Base-by-base conservation (phyloP, 2,329 filamentous ascomycete genomes). In the Bimuria novae-zelandiae region DNA sequence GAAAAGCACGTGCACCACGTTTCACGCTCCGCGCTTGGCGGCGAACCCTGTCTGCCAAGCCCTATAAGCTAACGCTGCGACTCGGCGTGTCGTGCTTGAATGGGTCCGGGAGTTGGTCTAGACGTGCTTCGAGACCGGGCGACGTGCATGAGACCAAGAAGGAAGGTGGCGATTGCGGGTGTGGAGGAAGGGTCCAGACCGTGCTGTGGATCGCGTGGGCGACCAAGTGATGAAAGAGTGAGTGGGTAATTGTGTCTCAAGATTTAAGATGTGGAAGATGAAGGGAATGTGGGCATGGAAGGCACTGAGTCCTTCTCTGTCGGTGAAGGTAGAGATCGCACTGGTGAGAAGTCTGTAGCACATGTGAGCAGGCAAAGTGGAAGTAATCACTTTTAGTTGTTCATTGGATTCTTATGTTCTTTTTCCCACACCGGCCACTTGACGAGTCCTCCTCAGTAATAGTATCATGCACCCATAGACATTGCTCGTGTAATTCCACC, bases 351-450 rank as follows among this genome's bases (percentile, higher is more conserved):
- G n/a, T n/a, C n/a, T n/a, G n/a, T n/a, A 35, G 30, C 30, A 46
- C 43, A 11, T n/a, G 43, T 29, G 36, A 47, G 29, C 17, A 43
- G 21, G 30, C 5, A 27, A 22, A 35, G 37, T 2, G 17, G n/a
- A 37, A 23, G 12, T 55, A 48, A 55, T 55, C 52, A 55, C 32
- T 40, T n/a, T n/a, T 51, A 51, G 37, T 48, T 36, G 43, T 55
- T 49, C 44, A 51, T 55, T 51, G 22, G 40, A 37, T 51, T 55
- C 52, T n/a, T 55, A 55, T 51, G 10, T 40, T 47, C 50, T 27
- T 10, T 51, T 16, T 17, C 17, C 30, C 43, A 43, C 21, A 36
- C 27, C 49, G 14, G 12, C n/a, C 19, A 5, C 17, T 35, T 12
- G 33, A 14, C 49, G 8, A 19, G 25, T 35, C 22, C 14, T 36